phyloP scores from a whole-genome alignment of 441 rosid genomes.

The Euphorbia celastroides region DNA sequence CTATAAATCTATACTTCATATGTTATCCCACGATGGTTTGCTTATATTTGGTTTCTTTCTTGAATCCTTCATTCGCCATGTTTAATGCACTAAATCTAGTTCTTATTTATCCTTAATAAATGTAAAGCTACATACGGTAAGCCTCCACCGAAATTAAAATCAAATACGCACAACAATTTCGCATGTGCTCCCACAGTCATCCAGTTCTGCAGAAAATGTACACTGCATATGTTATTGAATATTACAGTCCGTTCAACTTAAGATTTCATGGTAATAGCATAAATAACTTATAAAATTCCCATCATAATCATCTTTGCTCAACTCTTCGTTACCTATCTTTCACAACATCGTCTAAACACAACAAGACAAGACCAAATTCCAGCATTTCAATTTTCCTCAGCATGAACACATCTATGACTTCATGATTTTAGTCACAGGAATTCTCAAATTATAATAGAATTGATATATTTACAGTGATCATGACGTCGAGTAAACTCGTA shows the following conservation, averaged over 20 bases:
- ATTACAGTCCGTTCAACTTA: not conserved
- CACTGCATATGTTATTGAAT: not conserved
- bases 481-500: not conserved
- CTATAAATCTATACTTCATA: not conserved
- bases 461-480: not conserved
- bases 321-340: not conserved
- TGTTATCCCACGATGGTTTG: not conserved
- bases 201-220: not conserved
- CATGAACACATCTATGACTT: not conserved
- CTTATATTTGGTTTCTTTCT: not conserved
- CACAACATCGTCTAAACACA: conserved; percentile 2
- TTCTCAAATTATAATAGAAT: not conserved
- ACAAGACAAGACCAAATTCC: not conserved
- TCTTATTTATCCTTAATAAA: not conserved
- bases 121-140: not conserved
- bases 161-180: not conserved
- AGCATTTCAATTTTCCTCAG: not conserved
- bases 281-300: not conserved
- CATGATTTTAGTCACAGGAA: not conserved
- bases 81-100: not conserved
- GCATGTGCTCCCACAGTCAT: not conserved
- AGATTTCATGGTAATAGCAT: not conserved
- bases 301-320: not conserved
- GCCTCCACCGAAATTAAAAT: not conserved
- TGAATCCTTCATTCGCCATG: conserved; percentile 1